Percentiles rank a stretch among this genome's conserved stretches.
Evolutionary conservation across 2,329 filamentous ascomycete genomes (phyloP).

Genomic region (Ophiosphaerella korrae): DNA sequence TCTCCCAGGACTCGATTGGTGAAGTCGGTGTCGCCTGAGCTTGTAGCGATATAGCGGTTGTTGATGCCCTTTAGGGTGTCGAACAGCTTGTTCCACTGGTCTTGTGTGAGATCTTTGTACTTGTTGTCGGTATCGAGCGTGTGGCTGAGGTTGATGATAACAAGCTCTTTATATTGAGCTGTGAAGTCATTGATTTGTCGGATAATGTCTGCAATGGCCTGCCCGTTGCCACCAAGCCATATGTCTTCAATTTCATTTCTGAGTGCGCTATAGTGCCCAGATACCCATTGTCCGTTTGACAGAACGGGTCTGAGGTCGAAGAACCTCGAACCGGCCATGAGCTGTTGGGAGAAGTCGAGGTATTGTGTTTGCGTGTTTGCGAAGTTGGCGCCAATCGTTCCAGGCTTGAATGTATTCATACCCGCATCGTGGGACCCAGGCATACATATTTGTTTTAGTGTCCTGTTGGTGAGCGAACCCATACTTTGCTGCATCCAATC

Average conservation of each 20-base stretch:
- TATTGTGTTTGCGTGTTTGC: slow-evolving; percentile 55
- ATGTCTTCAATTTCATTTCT: slow-evolving; percentile 41
- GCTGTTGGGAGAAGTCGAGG: slow-evolving; percentile 53
- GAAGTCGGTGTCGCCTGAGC: slow-evolving; percentile 36
- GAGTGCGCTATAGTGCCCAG: slow-evolving; percentile 48
- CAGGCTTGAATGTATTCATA: slow-evolving; percentile 52
- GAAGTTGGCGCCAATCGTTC: slow-evolving; percentile 47
- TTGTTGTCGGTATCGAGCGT: slow-evolving; percentile 50
- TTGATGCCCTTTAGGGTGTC: slow-evolving; percentile 49
- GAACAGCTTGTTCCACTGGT: slow-evolving; percentile 53
- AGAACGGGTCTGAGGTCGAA: slow-evolving; percentile 56
- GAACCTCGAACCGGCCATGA: slow-evolving; percentile 53
- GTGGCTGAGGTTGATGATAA: slow-evolving; percentile 56
- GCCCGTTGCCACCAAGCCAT: slow-evolving; percentile 55
- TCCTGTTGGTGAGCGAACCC: slow-evolving; percentile 46
- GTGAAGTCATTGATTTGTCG: slow-evolving; percentile 55
- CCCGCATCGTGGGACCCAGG: slow-evolving; percentile 57
- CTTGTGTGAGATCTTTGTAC: slow-evolving; percentile 45
- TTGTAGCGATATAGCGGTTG: slow-evolving; percentile 43
- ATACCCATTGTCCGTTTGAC: slow-evolving; percentile 48
- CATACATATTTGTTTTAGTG: slow-evolving; percentile 54
- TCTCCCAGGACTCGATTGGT: slow-evolving; percentile 40
- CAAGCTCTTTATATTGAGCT: slow-evolving; percentile 51
- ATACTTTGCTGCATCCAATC: slow-evolving; percentile 52
- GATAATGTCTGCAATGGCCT: slow-evolving; percentile 52